Evolutionary conservation across 768 basidiomycete genomes (phyloP).

Genomic region (Collybia sp.): DNA sequence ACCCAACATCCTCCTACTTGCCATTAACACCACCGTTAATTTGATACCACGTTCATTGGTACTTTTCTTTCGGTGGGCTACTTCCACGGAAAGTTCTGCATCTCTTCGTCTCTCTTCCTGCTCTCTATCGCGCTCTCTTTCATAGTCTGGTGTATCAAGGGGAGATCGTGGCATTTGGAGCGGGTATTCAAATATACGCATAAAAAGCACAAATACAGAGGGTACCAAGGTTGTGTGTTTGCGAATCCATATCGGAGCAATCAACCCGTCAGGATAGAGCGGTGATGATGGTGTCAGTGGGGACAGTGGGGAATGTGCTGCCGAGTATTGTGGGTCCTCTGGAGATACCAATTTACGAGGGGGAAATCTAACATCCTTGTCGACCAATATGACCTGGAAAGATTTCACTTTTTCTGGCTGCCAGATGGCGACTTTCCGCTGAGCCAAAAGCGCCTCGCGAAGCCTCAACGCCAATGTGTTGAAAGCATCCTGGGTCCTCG

Average conservation of each 20-base stretch:
- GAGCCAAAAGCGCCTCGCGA: conserved; percentile 61
- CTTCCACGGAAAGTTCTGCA: conserved; percentile 71
- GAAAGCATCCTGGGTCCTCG: conserved; percentile 56
- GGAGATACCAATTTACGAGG: conserved; percentile 71
- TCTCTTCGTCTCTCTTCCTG: conserved; percentile 73
- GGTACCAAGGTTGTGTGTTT: conserved; percentile 93
- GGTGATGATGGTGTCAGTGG: conserved; percentile 88
- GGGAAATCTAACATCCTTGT: conserved; percentile 80
- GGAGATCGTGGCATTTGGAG: conserved; percentile 42
- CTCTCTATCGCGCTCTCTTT: conserved; percentile 51
- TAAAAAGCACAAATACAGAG: conserved; percentile 89
- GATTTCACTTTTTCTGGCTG: conserved; percentile 64
- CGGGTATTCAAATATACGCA: conserved; percentile 73
- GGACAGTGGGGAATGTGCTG: conserved; percentile 87
- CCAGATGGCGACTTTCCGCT: conserved; percentile 67
- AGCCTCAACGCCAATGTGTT: conserved; percentile 52
- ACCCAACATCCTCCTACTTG: conserved; percentile 87
- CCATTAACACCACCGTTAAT: conserved; percentile 89
- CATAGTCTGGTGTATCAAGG: conserved; percentile 47
- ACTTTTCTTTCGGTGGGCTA: conserved; percentile 73
- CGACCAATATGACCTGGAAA: conserved; percentile 84
- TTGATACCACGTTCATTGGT: conserved; percentile 88
- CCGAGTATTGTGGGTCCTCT: conserved; percentile 51
- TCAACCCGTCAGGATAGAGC: conserved; percentile 89
- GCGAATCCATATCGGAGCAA: conserved; percentile 96